Base-by-base conservation (phyloP, 495 filamentous ascomycete genomes). In the Wilcoxina mikolae region DNA sequence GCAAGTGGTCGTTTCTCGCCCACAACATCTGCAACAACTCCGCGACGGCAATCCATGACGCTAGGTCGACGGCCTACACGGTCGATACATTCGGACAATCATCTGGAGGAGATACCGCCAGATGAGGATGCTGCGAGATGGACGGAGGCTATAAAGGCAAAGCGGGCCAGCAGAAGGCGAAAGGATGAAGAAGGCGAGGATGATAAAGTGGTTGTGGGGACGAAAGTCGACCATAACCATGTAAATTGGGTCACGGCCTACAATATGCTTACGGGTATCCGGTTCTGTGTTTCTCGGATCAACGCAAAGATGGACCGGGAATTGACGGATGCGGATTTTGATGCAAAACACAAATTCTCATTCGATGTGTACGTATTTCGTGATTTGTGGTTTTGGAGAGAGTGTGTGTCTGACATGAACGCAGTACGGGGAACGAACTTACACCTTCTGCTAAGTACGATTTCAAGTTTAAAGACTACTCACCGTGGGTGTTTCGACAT, bases 401-500 rank as follows among this genome's bases (percentile, higher is more conserved):
- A 48, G 45, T 39, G n/a, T 27, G 15, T 29, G 51, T 11, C 35
- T 33, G 28, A n/a, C 5, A 46, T 33, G 0, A 1, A 12, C 33
- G 31, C 60, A 87, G 85, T 62, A 94, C 90, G 56, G 91, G 91
- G 51, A 95, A 95, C 68, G 91, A 99, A 70, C 73, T 99, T 64
- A 94, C 93, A 17, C 91, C 91, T 20, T 95, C 89, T 53, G 89
- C 93, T 59, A 96, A 96, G 71, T 99, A 99, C 73, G 91, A 99
- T 71, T 99, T 96, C 78, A 99, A 99, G 68, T 99, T 99, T 73
- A 99, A 99, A 69, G 91, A 99, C 69, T 99, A 99, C 68, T 91
- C 91, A 17, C 91, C 91, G 27, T 96, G 90, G 89, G 91, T 99
- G 31, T 99, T 99, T 71, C 85, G 91, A 61, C 84, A 90, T 69